Evolutionary conservation across 495 filamentous ascomycete species (phyloP), one percentile per base, ranked within the genome.

Genomic region (Neurospora hispaniola): DNA sequence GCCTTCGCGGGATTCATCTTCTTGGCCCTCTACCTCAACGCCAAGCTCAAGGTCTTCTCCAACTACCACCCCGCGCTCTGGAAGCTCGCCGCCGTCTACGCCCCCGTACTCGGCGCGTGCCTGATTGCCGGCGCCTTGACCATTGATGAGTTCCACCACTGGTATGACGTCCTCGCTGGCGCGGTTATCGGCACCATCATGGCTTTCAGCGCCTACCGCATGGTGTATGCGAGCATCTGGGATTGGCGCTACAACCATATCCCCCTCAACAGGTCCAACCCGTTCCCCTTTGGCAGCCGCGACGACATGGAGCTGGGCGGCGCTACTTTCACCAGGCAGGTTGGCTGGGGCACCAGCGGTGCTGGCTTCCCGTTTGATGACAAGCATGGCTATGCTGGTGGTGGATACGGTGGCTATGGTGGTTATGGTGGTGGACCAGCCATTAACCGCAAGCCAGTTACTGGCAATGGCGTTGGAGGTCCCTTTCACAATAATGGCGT

Each of bases 51-150:
- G 79, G 83, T 88, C 27, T 89, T 88, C 73, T 74, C 84, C 68
- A 85, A 88, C 78, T 87, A 88, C 75, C 88, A 89, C 72, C 86
- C 89, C 1, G 84, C 86, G 20, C 85, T 89, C 84, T 91, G 89
- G 89, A 90, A 90, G 80, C 76, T 89, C 1, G 80, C 88, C 42
- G 83, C 80, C 20, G 79, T 86, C n/a, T 89, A 87, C 78, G 82
- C 85, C 9, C 89, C 89, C 0, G 78, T 91, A 6, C 82, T 90
- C 5, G 88, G 85, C 12, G 89, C 88, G 1, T 81, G 80, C 2
- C 78, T 91, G 40, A 88, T 90, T 69, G 87, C 82, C 5, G 87
- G 88, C n/a, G 82, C 86, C 0, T 76, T 90, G 43, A 90, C 87
- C 1, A 87, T 91, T 54, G 89, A 92, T 62, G 81, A 84, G 79